phyloP scores from a whole-genome alignment of 805 yeast species.

The Starmerella etchellsii region DNA sequence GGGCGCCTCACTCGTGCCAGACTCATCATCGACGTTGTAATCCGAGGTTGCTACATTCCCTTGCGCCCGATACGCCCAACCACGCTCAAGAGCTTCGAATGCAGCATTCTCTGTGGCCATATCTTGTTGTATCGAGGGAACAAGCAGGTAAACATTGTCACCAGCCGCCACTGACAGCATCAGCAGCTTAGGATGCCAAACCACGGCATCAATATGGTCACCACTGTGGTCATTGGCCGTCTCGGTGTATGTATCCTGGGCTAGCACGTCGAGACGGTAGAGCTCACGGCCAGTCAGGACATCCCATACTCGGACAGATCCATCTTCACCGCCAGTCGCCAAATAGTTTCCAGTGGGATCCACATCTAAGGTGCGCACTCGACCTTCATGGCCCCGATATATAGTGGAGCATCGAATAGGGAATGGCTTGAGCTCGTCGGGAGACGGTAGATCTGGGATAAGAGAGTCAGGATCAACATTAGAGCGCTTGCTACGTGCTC shows the following conservation, averaged over 20 bases:
- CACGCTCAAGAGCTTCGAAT: slow-evolving; percentile 66
- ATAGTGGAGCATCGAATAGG: slow-evolving; percentile 80
- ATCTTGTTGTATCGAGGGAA: slow-evolving; percentile 78
- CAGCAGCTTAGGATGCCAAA: slow-evolving; percentile 76
- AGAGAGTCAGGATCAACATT: slow-evolving; percentile 92
- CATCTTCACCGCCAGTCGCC: slow-evolving; percentile 97
- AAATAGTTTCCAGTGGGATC: slow-evolving; percentile 89
- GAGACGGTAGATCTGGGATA: slow-evolving; percentile 92
- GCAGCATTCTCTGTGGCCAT: slow-evolving; percentile 74
- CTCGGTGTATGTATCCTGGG: slow-evolving; percentile 27
- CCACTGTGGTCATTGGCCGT: slow-evolving; percentile 27
- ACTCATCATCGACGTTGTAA: slow-evolving; percentile 23
- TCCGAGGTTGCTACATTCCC: slow-evolving; percentile 20
- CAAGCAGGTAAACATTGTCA: slow-evolving; percentile 59
- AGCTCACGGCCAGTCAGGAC: slow-evolving; percentile 89
- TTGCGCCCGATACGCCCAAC: slow-evolving; percentile 66
- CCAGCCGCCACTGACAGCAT: slow-evolving; percentile 76
- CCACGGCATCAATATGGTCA: slow-evolving; percentile 35
- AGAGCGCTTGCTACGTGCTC: slow-evolving; percentile 80
- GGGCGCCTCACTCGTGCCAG: slow-evolving; percentile 25
- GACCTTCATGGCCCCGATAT: slow-evolving; percentile 71
- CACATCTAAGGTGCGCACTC: slow-evolving; percentile 66
- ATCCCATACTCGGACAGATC: slow-evolving; percentile 94
- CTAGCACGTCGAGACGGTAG: slow-evolving; percentile 34
- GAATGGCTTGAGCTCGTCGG: slow-evolving; percentile 92